Evolutionary conservation across 139 green algal genomes (phyloP).

Genomic region (Chlamydomonas schloesseri): DNA sequence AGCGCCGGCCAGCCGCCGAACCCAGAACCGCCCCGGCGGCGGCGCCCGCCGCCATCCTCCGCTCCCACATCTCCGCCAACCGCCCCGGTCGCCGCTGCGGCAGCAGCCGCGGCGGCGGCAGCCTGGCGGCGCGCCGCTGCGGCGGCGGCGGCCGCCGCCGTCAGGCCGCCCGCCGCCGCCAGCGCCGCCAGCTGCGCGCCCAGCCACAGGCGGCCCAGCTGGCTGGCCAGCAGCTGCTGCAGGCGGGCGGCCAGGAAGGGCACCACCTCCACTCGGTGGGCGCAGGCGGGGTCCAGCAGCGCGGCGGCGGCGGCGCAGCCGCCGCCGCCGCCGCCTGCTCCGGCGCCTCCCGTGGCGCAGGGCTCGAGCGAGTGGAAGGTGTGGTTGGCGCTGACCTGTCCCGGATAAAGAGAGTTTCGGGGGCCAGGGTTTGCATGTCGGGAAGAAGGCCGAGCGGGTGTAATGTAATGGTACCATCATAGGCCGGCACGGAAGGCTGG

Average conservation of each 20-base stretch:
- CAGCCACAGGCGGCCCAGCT: constrained; percentile 20
- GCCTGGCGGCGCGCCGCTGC: background rate
- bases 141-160: background rate
- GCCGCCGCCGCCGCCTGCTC: background rate
- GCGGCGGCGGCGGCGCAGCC: constrained; percentile 3
- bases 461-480: too few relatives aligned
- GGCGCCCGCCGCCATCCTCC: background rate
- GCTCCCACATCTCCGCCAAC: too few relatives aligned
- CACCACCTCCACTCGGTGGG: constrained; percentile 8
- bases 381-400: constrained; percentile 9
- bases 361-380: constrained; percentile 11
- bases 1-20: background rate
- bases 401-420: too few relatives aligned
- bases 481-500: too few relatives aligned
- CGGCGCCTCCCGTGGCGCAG: background rate
- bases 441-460: background rate
- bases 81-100: too few relatives aligned
- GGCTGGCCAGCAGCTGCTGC: background rate
- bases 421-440: too few relatives aligned
- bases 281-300: constrained; percentile 5
- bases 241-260: constrained; percentile 14
- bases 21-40: too few relatives aligned
- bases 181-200: constrained; percentile 6
- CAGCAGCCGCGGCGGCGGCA: too few relatives aligned
- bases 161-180: background rate